These are phyloP conservation scores for Oxytropis ochrocephala DNA, from an alignment of 306 rosid genomes.

Conservation along the genomic window DNA sequence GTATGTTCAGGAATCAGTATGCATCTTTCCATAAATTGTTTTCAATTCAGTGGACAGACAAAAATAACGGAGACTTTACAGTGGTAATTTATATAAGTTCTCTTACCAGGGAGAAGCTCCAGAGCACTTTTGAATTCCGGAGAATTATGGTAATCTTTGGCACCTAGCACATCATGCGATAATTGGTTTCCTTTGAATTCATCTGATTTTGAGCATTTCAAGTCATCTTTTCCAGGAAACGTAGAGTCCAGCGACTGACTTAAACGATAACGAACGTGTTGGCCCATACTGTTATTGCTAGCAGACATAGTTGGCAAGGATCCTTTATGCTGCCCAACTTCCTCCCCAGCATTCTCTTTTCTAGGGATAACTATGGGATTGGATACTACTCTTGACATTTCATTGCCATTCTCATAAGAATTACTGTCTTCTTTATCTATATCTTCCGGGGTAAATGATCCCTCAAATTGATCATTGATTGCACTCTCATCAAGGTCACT, in stretches of 20 bases:
- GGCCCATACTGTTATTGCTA: slow-evolving; percentile 16
- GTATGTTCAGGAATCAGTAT: background rate
- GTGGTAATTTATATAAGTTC: slow-evolving; percentile 1
- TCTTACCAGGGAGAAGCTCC: slow-evolving; percentile 51
- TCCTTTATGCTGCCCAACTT: slow-evolving; percentile 33
- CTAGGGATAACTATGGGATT: slow-evolving; percentile 43
- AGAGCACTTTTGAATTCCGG: slow-evolving; percentile 33
- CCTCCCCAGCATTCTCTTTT: slow-evolving; percentile 23
- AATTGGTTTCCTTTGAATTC: slow-evolving; percentile 32
- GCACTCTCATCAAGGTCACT: slow-evolving; percentile 51
- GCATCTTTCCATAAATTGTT: slow-evolving; percentile 6
- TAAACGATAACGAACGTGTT: slow-evolving; percentile 24
- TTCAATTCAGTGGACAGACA: slow-evolving; percentile 5
- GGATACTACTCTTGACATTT: slow-evolving; percentile 28
- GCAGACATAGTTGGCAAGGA: slow-evolving; percentile 64
- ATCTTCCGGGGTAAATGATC: slow-evolving; percentile 27
- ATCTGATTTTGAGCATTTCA: slow-evolving; percentile 22
- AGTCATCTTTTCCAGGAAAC: slow-evolving; percentile 30
- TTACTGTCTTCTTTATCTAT: slow-evolving; percentile 30
- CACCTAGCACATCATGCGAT: slow-evolving; percentile 22
- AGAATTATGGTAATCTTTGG: slow-evolving; percentile 25
- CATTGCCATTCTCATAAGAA: slow-evolving; percentile 24
- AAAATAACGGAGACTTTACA: background rate
- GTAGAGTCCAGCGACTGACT: slow-evolving; percentile 61
- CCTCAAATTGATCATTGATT: slow-evolving; percentile 21